Percentiles rank a stretch among this genome's conserved stretches.
Evolutionary conservation across 768 basidiomycete genomes (phyloP).

Genomic region (Suillus cothurnatus): DNA sequence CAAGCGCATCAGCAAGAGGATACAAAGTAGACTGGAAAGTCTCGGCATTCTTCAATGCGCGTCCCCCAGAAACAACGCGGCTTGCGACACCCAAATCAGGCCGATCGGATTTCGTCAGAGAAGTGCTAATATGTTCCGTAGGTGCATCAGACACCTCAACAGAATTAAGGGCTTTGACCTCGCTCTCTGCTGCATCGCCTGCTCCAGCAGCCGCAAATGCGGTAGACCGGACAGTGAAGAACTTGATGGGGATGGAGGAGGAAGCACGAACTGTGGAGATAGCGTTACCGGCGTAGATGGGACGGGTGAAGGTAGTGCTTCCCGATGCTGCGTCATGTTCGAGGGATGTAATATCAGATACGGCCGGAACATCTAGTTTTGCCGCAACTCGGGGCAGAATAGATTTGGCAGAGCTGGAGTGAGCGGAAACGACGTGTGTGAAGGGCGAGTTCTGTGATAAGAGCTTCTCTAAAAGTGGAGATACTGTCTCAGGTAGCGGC

Average conservation of each 20-base stretch:
- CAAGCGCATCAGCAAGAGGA: slow-evolving; percentile 90
- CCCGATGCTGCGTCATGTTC: slow-evolving; percentile 65
- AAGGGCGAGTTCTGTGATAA: slow-evolving; percentile 64
- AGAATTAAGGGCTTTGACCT: slow-evolving; percentile 63
- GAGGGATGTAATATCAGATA: slow-evolving; percentile 77
- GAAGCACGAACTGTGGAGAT: slow-evolving; percentile 87
- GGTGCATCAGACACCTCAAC: slow-evolving; percentile 58
- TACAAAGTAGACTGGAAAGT: slow-evolving; percentile 87
- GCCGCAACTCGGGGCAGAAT: slow-evolving; percentile 93
- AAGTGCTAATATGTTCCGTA: slow-evolving; percentile 66
- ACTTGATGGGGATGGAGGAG: slow-evolving; percentile 79
- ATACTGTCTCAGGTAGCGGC: slow-evolving; percentile 47
- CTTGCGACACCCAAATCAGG: slow-evolving; percentile 89
- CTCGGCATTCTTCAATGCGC: slow-evolving; percentile 92
- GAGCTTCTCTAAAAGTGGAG: slow-evolving; percentile 81
- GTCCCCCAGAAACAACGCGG: slow-evolving; percentile 91
- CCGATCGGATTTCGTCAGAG: slow-evolving; percentile 85
- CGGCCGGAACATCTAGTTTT: slow-evolving; percentile 82
- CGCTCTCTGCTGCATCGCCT: slow-evolving; percentile 54
- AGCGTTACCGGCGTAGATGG: slow-evolving; percentile 98
- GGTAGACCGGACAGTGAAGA: slow-evolving; percentile 93
- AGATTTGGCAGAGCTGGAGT: slow-evolving; percentile 91
- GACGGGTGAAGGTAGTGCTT: slow-evolving; percentile 85
- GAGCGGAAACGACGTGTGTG: slow-evolving; percentile 92
- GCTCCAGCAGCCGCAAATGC: slow-evolving; percentile 73